Evolutionary conservation across 768 basidiomycete genomes (phyloP).

Genomic region (Leccinum aurantiacum): DNA sequence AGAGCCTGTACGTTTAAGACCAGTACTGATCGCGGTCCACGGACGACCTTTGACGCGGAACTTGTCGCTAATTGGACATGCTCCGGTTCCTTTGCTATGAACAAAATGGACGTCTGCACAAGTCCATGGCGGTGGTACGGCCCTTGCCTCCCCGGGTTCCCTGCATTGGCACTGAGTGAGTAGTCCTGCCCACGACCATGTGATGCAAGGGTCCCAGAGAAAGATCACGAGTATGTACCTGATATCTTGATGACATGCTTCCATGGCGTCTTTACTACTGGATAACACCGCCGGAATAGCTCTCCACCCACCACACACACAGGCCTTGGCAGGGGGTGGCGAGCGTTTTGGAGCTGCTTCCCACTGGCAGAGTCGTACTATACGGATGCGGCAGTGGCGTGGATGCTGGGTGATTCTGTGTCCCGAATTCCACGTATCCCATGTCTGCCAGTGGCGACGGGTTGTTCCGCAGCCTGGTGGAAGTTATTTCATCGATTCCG

Average conservation of each 20-base stretch:
- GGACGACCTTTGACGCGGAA: neutral
- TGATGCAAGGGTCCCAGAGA: neutral
- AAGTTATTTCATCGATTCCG: neutral
- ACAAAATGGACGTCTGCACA: neutral
- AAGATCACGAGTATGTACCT: neutral
- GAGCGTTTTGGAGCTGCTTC: neutral
- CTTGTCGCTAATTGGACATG: neutral
- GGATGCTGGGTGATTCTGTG: no score
- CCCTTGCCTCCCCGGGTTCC: neutral
- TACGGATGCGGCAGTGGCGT: neutral
- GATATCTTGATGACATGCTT: neutral
- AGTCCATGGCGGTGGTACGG: neutral
- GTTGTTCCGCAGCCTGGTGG: neutral
- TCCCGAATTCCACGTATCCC: neutral
- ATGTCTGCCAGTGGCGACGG: neutral
- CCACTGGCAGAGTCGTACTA: no score
- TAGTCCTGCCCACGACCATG: neutral
- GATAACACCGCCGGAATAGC: no score
- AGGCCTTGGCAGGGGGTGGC: constrained; percentile 2
- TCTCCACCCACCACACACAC: neutral
- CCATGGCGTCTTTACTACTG: neutral
- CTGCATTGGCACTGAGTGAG: neutral
- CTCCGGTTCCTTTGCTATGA: neutral
- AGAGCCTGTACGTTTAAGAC: neutral
- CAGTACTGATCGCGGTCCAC: no score